Percentiles rank a stretch among this genome's conserved stretches.
phyloP scores from a whole-genome alignment of 1,284 basidiomycete genomes.

The Stereum hirsutum region DNA sequence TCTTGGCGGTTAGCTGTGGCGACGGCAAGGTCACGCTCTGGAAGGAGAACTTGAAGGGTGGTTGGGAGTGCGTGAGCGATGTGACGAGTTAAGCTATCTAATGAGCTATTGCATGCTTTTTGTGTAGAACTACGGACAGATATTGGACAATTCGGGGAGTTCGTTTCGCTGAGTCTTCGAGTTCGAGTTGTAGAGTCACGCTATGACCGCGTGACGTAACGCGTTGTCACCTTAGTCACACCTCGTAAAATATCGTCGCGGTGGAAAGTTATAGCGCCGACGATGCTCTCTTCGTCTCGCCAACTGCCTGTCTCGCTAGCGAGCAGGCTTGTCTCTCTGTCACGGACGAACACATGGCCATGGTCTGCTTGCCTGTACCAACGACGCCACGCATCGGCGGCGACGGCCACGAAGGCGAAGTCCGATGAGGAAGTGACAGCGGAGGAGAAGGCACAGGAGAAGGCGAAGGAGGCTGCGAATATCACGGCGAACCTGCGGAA shows the following conservation, averaged over 20 bases:
- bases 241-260: background rate
- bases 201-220: background rate
- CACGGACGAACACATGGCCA: background rate
- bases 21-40: slow-evolving; percentile 97
- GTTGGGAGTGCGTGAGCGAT: slow-evolving; percentile 95
- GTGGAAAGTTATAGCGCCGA: background rate
- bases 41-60: slow-evolving; percentile 94
- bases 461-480: slow-evolving; percentile 5
- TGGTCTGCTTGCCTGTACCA: background rate
- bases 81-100: slow-evolving; percentile 82
- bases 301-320: background rate
- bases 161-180: too few species aligned
- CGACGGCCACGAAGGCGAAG: background rate
- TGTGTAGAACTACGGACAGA: background rate
- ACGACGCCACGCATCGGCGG: slow-evolving; percentile 4
- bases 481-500: slow-evolving; percentile 7
- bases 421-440: background rate
- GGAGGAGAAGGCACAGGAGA: slow-evolving; percentile 2
- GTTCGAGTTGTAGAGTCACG: background rate
- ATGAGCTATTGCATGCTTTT: background rate
- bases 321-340: background rate
- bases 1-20: slow-evolving; percentile 94
- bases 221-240: background rate
- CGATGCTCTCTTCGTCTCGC: background rate
- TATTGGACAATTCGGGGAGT: too few species aligned